Evolutionary conservation across 2,329 filamentous ascomycete genomes (phyloP).

Genomic region (Nemania sp.): DNA sequence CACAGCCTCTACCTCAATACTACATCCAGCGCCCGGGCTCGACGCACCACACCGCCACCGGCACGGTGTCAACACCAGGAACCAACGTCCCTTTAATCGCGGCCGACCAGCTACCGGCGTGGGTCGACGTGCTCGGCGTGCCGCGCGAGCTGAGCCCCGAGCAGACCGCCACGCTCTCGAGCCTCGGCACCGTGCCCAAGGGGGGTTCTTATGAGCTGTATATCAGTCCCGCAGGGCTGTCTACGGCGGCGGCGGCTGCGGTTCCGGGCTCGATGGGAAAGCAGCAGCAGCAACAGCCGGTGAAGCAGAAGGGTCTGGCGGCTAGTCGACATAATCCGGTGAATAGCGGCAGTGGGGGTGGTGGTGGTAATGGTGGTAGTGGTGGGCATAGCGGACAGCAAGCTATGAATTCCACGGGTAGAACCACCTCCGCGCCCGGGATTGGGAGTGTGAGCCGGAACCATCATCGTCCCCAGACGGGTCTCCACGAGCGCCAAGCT

Average conservation of each 20-base stretch:
- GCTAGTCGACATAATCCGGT: too few relatives aligned
- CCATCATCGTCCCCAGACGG: not conserved
- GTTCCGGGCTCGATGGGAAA: conserved; percentile 1
- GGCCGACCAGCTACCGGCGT: conserved; percentile 53
- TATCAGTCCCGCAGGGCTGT: conserved; percentile 20
- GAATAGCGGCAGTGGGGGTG: too few relatives aligned
- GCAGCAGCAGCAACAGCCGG: too few relatives aligned
- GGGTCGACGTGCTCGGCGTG: conserved; percentile 48
- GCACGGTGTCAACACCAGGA: conserved; percentile 35
- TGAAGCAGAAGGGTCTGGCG: conserved; percentile 8
- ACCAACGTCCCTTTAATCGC: conserved; percentile 58
- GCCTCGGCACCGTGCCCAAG: conserved; percentile 41
- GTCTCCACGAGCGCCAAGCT: not conserved
- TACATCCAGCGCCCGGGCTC: conserved; percentile 50
- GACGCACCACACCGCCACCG: conserved; percentile 35
- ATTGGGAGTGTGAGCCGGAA: too few relatives aligned
- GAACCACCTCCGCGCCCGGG: too few relatives aligned
- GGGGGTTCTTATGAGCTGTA: conserved; percentile 36
- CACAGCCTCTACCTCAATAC: conserved; percentile 29
- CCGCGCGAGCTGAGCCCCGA: conserved; percentile 46
- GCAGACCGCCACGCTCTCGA: conserved; percentile 45
- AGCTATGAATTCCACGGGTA: not conserved
- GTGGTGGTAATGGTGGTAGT: too few relatives aligned
- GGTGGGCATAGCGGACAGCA: too few relatives aligned
- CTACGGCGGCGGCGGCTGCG: not conserved